Conservation (phyloP, 2,329 filamentous ascomycete genomes). For the Aspergillus vadensis region DNA sequence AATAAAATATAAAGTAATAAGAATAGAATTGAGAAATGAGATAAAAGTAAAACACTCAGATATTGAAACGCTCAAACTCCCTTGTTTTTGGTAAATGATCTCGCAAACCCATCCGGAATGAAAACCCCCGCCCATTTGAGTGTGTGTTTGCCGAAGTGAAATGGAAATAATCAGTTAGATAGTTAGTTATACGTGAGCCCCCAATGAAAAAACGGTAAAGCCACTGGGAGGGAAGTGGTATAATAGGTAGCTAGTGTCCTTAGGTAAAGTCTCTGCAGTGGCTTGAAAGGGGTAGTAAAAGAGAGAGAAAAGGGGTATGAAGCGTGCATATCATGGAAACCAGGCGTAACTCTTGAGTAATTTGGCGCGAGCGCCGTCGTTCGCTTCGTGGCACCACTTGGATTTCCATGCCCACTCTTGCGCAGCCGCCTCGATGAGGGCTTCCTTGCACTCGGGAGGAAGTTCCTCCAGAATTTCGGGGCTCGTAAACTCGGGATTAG, state of each 20-base stretch:
- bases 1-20: not conserved
- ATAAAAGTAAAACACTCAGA: not conserved
- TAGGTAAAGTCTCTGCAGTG: not conserved
- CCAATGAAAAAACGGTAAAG: not conserved
- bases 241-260: no score
- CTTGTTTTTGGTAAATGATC: constrained; percentile 9
- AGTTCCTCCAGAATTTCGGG: constrained; percentile 47
- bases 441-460: constrained; percentile 61
- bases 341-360: constrained; percentile 44
- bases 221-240: no score
- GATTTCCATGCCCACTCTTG: constrained; percentile 72
- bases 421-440: constrained; percentile 68
- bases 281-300: not conserved
- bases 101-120: constrained; percentile 22
- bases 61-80: constrained; percentile 18
- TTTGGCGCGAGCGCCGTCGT: constrained; percentile 48
- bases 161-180: not conserved
- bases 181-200: not conserved
- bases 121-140: constrained; percentile 17
- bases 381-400: constrained; percentile 70
- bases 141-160: not conserved
- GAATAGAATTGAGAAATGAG: not conserved
- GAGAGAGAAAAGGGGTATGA: not conserved
- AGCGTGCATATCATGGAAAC: constrained; percentile 33
- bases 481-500: constrained; percentile 39